A percentile compares a stretch with the other conserved stretches of the same genome.
Evolutionary conservation across 371 early-diverging fungal genomes (phyloP).

Genomic region (Phascolomyces articulosus): DNA sequence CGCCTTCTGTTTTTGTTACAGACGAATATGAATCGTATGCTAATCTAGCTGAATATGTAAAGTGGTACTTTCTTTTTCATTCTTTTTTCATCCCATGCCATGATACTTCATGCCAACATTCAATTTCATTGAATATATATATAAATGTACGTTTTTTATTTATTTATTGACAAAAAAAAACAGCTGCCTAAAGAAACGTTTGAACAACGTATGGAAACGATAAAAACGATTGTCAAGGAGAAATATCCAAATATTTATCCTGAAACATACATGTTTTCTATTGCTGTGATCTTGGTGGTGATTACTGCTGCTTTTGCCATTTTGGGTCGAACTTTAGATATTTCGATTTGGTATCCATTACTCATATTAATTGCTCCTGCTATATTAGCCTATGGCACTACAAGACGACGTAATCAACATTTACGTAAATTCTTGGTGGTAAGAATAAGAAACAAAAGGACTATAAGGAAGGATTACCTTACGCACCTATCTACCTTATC

Average conservation of each 20-base stretch:
- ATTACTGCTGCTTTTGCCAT: conserved; percentile 41
- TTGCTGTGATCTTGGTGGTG: conserved; percentile 32
- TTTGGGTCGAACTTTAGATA: conserved; percentile 26
- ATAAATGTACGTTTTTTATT: not conserved
- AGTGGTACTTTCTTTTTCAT: not conserved
- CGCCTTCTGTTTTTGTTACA: conserved; percentile 9
- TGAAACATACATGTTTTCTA: conserved; percentile 37
- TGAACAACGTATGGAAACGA: conserved; percentile 20
- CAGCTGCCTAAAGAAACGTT: conserved; percentile 39
- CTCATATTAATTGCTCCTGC: conserved; percentile 33
- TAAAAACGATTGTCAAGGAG: conserved; percentile 24
- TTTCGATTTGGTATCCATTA: conserved; percentile 42
- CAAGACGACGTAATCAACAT: conserved; percentile 36
- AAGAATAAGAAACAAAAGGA: conserved; percentile 2
- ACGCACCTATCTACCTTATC: too few relatives aligned
- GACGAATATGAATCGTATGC: conserved; percentile 15
- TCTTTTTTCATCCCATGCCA: too few relatives aligned
- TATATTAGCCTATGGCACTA: conserved; percentile 33
- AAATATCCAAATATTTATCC: conserved; percentile 38
- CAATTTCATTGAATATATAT: too few relatives aligned
- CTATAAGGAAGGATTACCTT: too few relatives aligned
- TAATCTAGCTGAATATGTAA: conserved; percentile 24
- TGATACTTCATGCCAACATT: too few relatives aligned
- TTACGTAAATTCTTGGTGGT: conserved; percentile 21
- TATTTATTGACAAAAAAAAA: not conserved